Evolutionary conservation across 73 alveolate genomes (phyloP), one percentile per base, ranked within the genome.

Genomic region (Blepharisma japonicum): DNA sequence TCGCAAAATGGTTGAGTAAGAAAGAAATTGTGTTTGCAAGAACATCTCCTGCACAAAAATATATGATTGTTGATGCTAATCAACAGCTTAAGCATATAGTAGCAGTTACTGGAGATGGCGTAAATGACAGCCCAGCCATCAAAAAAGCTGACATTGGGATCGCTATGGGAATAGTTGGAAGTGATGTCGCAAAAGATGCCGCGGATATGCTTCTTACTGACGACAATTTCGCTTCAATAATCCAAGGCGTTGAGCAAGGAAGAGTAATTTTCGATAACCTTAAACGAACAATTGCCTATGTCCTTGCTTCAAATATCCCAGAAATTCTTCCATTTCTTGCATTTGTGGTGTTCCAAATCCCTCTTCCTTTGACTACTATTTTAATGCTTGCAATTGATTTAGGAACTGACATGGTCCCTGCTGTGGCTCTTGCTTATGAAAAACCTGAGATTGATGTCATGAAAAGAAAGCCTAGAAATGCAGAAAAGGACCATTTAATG

Each of bases 121-220:
- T 97, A 47, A 98, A 98, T 80, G 99, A 98, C 89, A 99, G 99
- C 27, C 99, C 99, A 6, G 99, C 99, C 25, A 82, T 98, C 27
- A 96, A 97, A 86, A 90, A 97, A 91, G 98, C 99, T 55, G 94
- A 94, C 86, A 98, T 98, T 79, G 94, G 94, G 49, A 83, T 87
- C 42, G 94, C 94, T 0, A 87, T 87, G 94, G 91, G 86, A 8
- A 81, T 68, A 38, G 80, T 70, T 7, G 89, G 89, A n/a, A 39
- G 93, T 20, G 95, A 90, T 83, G 96, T 89, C 6, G 98, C 95
- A 11, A 91, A 91, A 79, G 91, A 91, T 89, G 94, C 97, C 23
- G 97, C 97, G 6, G 97, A 91, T 85, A 91, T 91, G 85, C 83
- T 91, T 21, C 82, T 91, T 55, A 79, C 84, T 45, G 95, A 91